Evolutionary conservation across 768 basidiomycete species (phyloP).

Genomic region (Auricularia sp.): DNA sequence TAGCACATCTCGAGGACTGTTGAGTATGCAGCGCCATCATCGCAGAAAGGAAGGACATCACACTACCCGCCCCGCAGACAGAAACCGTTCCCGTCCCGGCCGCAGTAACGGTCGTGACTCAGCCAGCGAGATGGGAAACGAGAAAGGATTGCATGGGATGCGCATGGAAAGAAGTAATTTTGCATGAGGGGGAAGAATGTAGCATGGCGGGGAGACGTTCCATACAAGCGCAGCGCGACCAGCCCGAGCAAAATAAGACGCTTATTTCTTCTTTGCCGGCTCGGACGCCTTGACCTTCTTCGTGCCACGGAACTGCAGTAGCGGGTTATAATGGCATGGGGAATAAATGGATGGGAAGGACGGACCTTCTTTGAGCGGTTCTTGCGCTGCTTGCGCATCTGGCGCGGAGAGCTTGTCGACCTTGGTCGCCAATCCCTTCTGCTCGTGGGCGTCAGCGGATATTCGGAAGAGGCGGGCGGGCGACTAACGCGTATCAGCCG

Average conservation of each 20-base stretch:
- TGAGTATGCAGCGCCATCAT: no score
- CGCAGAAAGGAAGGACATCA: no score
- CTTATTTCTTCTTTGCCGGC: conserved; percentile 87
- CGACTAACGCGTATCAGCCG: conserved; percentile 82
- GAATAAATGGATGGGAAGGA: conserved; percentile 5
- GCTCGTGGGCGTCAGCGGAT: conserved; percentile 1
- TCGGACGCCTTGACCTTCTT: conserved; percentile 92
- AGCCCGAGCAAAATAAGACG: neutral
- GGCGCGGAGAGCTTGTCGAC: conserved; percentile 87
- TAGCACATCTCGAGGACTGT: no score
- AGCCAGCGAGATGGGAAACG: no score
- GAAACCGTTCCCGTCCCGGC: no score
- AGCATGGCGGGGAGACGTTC: no score
- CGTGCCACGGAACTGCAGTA: conserved; percentile 76
- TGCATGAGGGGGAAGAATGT: no score
- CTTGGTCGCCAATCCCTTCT: conserved; percentile 67
- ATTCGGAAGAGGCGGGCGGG: neutral
- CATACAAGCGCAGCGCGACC: neutral
- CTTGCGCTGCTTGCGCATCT: conserved; percentile 99
- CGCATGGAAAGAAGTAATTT: no score
- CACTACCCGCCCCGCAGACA: no score
- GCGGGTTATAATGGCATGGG: conserved; percentile 14
- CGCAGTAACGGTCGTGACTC: no score
- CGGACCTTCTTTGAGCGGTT: conserved; percentile 98
- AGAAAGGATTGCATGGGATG: no score